Evolutionary conservation across 345 rosid genomes (phyloP).

Genomic region (Noccaea bulbosa): DNA sequence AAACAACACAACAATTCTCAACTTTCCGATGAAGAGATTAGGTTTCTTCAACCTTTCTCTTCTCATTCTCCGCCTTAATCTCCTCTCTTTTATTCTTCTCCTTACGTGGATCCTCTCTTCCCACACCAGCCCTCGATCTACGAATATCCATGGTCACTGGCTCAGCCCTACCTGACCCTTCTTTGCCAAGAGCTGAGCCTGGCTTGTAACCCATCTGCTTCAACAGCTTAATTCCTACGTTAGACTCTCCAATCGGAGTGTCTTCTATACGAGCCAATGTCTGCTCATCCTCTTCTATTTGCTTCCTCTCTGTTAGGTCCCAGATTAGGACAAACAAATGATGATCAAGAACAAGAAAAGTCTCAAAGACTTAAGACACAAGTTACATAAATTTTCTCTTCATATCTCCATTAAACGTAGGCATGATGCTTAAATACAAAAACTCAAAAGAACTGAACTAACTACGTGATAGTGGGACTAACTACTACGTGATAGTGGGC

Average conservation of each 20-base stretch:
- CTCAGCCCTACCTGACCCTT: slow-evolving; percentile 70
- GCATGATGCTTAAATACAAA: no score
- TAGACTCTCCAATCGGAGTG: slow-evolving; percentile 81
- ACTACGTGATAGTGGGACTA: no score
- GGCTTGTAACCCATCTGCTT: slow-evolving; percentile 96
- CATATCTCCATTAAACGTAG: no score
- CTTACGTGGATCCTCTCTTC: slow-evolving; percentile 80
- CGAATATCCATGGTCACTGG: slow-evolving; percentile 83
- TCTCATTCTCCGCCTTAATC: slow-evolving; percentile 57
- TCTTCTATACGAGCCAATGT: slow-evolving; percentile 63
- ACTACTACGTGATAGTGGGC: no score
- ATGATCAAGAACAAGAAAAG: no score
- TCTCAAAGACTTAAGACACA: no score
- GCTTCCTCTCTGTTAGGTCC: slow-evolving; percentile 77
- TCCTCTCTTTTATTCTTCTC: slow-evolving; percentile 80
- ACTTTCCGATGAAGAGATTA: no score
- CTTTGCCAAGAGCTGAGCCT: slow-evolving; percentile 83
- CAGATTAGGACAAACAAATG: no score
- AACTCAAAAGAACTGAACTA: no score
- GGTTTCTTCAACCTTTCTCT: slow-evolving; percentile 56
- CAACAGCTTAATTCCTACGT: slow-evolving; percentile 84
- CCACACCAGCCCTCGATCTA: slow-evolving; percentile 87
- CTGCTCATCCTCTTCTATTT: slow-evolving; percentile 75
- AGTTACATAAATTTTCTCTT: no score
- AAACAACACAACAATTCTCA: no score